Evolutionary conservation across 768 basidiomycete genomes (phyloP).

Genomic region (Chiua virens): DNA sequence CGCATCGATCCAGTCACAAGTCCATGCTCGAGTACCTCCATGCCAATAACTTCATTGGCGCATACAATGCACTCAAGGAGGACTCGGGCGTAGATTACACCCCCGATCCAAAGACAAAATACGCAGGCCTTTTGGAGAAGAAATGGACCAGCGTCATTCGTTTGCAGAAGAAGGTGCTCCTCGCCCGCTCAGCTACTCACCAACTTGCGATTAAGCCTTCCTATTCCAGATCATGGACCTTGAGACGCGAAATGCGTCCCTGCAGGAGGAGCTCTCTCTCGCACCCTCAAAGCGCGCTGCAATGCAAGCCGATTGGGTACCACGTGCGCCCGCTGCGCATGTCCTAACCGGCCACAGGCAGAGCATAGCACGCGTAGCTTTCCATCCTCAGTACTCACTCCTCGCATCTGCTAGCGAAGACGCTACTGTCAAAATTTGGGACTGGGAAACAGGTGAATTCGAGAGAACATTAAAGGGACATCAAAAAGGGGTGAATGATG

Average conservation of each 20-base stretch:
- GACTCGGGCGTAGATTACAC: conserved; percentile 61
- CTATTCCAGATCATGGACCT: conserved; percentile 85
- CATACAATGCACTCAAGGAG: conserved; percentile 58
- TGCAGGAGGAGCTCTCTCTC: conserved; percentile 67
- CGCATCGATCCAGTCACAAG: conserved; percentile 55
- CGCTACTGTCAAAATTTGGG: conserved; percentile 90
- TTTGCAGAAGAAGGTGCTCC: conserved; percentile 85
- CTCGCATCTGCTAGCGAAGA: conserved; percentile 88
- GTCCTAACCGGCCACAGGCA: conserved; percentile 74
- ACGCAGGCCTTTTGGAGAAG: conserved; percentile 88
- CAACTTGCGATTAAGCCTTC: conserved; percentile 7
- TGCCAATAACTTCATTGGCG: conserved; percentile 60
- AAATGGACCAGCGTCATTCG: conserved; percentile 98
- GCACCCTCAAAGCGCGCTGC: conserved; percentile 52
- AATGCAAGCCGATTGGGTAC: conserved; percentile 82
- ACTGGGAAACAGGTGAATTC: conserved; percentile 94
- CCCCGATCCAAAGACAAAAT: conserved; percentile 85
- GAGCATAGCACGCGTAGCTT: conserved; percentile 75
- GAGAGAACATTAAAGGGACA: conserved; percentile 91
- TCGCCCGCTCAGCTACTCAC: conserved; percentile 6
- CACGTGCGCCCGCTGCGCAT: conserved; percentile 80
- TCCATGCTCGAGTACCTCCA: conserved; percentile 80
- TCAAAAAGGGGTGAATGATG: conserved; percentile 84
- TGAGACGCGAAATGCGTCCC: conserved; percentile 76
- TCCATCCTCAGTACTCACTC: conserved; percentile 83